Evolutionary conservation across 129 eudicot species (phyloP).

Genomic region (Flaveria trinervia): DNA sequence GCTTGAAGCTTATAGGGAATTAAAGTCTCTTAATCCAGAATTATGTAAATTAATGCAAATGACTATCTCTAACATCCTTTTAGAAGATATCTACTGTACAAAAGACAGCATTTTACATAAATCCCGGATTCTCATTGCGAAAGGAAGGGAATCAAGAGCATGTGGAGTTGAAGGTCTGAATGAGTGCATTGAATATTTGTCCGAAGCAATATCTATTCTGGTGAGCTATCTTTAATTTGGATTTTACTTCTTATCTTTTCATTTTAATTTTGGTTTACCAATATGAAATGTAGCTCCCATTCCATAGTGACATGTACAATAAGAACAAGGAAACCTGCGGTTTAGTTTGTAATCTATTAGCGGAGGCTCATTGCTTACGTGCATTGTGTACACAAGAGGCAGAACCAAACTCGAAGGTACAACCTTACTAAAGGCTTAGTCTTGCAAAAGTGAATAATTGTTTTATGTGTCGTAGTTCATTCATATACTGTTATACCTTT

Average conservation of each 20-base stretch:
- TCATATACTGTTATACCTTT: background rate
- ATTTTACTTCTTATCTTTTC: constrained; percentile 15
- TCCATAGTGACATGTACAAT: constrained; percentile 47
- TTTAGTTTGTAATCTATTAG: constrained; percentile 50
- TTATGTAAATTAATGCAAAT: constrained; percentile 56
- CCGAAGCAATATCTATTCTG: constrained; percentile 62
- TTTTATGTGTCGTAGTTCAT: constrained; percentile 14
- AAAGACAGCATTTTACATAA: constrained; percentile 52
- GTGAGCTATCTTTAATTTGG: constrained; percentile 42
- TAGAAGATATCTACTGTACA: constrained; percentile 58
- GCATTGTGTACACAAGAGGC: constrained; percentile 67
- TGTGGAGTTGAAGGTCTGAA: constrained; percentile 57
- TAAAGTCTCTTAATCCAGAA: constrained; percentile 49
- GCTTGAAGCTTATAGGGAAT: constrained; percentile 63
- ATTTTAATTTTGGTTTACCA: background rate
- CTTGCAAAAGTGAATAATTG: constrained; percentile 15
- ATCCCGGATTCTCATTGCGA: constrained; percentile 60
- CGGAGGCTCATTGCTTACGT: constrained; percentile 67
- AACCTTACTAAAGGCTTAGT: constrained; percentile 50
- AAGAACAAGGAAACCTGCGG: constrained; percentile 26
- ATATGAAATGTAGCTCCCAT: constrained; percentile 32
- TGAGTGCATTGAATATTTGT: constrained; percentile 58
- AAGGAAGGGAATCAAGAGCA: constrained; percentile 64
- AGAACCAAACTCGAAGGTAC: constrained; percentile 67
- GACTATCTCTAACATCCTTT: constrained; percentile 53